Base-by-base conservation (phyloP, 148 eudicot species). In the Oxyria digyna region DNA sequence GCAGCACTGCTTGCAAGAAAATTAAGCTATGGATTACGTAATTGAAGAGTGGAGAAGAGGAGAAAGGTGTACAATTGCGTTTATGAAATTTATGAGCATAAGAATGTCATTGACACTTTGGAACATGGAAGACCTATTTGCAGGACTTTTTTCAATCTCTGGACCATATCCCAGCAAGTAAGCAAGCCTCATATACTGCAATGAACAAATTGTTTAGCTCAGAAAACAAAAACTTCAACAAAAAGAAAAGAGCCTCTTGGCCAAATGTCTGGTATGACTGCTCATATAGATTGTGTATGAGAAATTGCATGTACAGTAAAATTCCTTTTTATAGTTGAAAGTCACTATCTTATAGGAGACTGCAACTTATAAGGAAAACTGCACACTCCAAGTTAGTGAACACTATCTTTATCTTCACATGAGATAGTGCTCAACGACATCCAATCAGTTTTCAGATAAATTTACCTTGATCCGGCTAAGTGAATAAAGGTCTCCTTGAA, bases 151-250 rank as follows among this genome's bases (percentile, higher is more conserved):
- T 79, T 87, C 95, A 18, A 93, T 89, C 71, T 83, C 82, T 45
- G 86, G 78, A 45, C 95, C 96, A 82, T 87, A 89, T 68, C 98
- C 98, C 80, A 93, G 73, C 77, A 93, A 79, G 81, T 89, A 90
- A 45, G 96, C 96, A 75, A 93, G 91, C 85, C 98, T 87, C 90
- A 93, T 86, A 77, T 86, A 90, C 98, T 93, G 96, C 80, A 81
- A 84, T 23, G 20, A 74, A 17, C 21, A 3, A 72, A 54, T 45
- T 69, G 67, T 12, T 74, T 68, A 74, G 33, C 32, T 72, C 65
- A 79, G 67, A 23, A 23, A 46, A 23, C 76, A 74, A 42, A 75
- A 59, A 59, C 37, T 59, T 57, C 65, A 59, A 59, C n/a, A 2
- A 59, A 59, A 59, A 31, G 1, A 59, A 9, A 59, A 29, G 65